Conservation (phyloP, 352 stramenopile genomes). For the Phytophthora ramorum region DNA sequence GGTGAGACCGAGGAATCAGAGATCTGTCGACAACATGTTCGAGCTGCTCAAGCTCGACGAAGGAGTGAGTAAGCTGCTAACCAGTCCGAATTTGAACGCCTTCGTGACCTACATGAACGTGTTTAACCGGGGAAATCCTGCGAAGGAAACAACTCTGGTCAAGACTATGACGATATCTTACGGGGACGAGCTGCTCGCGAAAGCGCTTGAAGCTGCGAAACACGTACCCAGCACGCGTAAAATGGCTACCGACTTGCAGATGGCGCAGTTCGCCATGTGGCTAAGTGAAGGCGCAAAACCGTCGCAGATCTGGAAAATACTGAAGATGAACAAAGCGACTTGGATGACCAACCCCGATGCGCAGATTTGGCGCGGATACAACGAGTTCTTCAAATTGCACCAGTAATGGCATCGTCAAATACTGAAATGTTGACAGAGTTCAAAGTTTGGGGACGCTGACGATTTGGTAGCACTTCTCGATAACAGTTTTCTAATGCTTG, state of each 20-base stretch:
- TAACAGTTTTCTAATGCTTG: too few species aligned
- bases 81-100: background rate
- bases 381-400: slow-evolving; percentile 1
- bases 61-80: background rate
- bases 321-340: slow-evolving; percentile 7
- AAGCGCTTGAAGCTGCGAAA: slow-evolving; percentile 8
- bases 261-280: slow-evolving; percentile 9
- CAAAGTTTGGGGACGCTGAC: too few species aligned
- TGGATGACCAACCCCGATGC: background rate
- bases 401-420: too few species aligned
- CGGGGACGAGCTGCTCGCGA: slow-evolving; percentile 5
- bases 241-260: slow-evolving; percentile 5
- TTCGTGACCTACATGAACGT: slow-evolving; percentile 1
- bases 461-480: too few species aligned
- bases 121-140: background rate
- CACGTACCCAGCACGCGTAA: background rate
- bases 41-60: slow-evolving; percentile 1
- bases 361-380: slow-evolving; percentile 9
- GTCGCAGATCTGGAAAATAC: slow-evolving; percentile 9
- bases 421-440: too few species aligned
- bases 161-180: background rate
- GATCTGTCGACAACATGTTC: slow-evolving; percentile 7
- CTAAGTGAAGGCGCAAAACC: slow-evolving; percentile 1
- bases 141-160: slow-evolving; percentile 1
- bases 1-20: background rate